Conservation (phyloP, 495 filamentous ascomycete species). For the Pyrenula massariospora region DNA sequence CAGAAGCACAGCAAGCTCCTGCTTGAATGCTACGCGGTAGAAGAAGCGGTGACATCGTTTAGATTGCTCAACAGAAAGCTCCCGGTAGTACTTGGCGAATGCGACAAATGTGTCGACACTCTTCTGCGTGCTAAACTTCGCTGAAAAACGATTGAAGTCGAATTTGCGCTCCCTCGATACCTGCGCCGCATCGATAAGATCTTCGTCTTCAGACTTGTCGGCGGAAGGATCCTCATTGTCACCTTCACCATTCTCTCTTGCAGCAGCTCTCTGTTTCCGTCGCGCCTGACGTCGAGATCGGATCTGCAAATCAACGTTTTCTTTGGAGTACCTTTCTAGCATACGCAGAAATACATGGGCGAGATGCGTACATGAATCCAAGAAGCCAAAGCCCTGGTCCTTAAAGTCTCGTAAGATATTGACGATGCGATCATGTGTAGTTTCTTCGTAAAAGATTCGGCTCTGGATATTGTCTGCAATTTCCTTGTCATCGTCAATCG, state of each 20-base stretch:
- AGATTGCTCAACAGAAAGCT: slow-evolving; percentile 68
- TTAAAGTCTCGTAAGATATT: slow-evolving; percentile 73
- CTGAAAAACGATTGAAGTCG: slow-evolving; percentile 75
- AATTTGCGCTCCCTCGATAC: slow-evolving; percentile 78
- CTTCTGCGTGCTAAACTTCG: slow-evolving; percentile 69
- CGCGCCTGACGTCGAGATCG: slow-evolving; percentile 61
- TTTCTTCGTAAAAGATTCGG: slow-evolving; percentile 95
- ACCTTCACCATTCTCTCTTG: slow-evolving; percentile 14
- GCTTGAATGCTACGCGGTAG: slow-evolving; percentile 89
- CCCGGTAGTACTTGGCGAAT: slow-evolving; percentile 69
- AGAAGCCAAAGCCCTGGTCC: slow-evolving; percentile 85
- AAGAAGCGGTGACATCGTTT: slow-evolving; percentile 94
- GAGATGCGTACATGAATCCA: slow-evolving; percentile 87
- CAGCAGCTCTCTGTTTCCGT: slow-evolving; percentile 52
- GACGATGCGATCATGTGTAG: slow-evolving; percentile 77
- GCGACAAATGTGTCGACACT: slow-evolving; percentile 82
- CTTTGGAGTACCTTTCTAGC: slow-evolving; percentile 85
- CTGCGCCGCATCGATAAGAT: slow-evolving; percentile 53
- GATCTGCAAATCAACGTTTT: slow-evolving; percentile 87
- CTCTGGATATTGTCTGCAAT: slow-evolving; percentile 97
- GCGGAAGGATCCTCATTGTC: slow-evolving; percentile 39
- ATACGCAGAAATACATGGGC: slow-evolving; percentile 84
- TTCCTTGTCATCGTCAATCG: slow-evolving; percentile 85
- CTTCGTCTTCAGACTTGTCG: slow-evolving; percentile 62
- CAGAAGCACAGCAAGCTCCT: slow-evolving; percentile 76